phyloP scores from a whole-genome alignment of 441 rosid species.

The Biscutella laevigata region DNA sequence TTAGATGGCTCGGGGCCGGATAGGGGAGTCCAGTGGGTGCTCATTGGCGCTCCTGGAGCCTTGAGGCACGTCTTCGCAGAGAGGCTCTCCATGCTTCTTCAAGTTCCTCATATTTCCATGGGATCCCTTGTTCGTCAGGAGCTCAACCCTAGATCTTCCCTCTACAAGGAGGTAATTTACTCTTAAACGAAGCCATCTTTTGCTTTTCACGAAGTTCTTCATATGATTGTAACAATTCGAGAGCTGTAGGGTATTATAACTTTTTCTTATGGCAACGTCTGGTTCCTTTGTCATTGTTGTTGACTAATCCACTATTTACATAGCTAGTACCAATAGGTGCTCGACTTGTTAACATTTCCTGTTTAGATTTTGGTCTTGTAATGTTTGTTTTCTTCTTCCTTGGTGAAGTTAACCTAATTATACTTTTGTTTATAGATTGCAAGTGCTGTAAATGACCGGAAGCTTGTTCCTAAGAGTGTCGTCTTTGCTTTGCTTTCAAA shows the following conservation, averaged over 20 bases:
- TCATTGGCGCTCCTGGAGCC: constrained; percentile 69
- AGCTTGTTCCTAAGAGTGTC: constrained; percentile 65
- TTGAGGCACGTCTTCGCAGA: constrained; percentile 66
- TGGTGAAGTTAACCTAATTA: not conserved
- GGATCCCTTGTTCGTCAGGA: constrained; percentile 84
- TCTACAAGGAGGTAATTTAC: constrained; percentile 47
- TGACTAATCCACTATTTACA: not conserved
- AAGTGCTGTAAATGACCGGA: constrained; percentile 67
- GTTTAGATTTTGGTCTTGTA: not conserved
- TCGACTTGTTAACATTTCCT: not conserved
- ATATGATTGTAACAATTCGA: not conserved
- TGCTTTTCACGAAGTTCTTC: not conserved
- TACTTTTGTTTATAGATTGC: constrained; percentile 40
- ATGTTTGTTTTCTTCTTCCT: not conserved
- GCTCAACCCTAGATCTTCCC: constrained; percentile 60
- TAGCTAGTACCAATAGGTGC: not conserved
- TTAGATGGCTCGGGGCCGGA: constrained; percentile 34
- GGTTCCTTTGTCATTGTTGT: not conserved
- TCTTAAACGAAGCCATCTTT: not conserved
- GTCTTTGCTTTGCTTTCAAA: constrained; percentile 68
- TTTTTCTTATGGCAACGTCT: constrained; percentile 6
- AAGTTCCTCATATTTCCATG: constrained; percentile 91
- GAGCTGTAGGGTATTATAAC: not conserved
- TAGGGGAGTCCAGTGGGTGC: constrained; percentile 90
- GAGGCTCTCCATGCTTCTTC: constrained; percentile 65